Evolutionary conservation across 1,284 basidiomycete species (phyloP).

Genomic region (Neonothopanus nambi): DNA sequence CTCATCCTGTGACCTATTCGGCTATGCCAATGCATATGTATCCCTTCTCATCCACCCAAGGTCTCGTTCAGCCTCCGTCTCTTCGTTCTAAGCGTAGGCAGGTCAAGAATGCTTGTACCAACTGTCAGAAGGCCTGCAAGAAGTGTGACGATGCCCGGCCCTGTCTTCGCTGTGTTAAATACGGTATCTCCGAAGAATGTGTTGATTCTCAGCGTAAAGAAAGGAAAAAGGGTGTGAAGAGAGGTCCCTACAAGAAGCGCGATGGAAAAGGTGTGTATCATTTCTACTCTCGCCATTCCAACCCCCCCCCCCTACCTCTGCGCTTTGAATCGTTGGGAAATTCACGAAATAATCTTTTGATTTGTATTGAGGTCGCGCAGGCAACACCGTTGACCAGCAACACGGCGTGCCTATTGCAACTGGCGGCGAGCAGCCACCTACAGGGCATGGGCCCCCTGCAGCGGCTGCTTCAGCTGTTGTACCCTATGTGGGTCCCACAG

Average conservation of each 20-base stretch:
- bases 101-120: conserved; percentile 89
- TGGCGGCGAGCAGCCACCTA: not conserved
- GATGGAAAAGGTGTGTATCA: conserved; percentile 72
- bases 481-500: conserved; percentile 22
- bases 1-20: conserved; percentile 8
- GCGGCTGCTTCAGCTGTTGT: not conserved
- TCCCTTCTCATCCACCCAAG: conserved; percentile 27
- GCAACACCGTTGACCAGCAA: conserved; percentile 42
- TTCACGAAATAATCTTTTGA: conserved; percentile 21
- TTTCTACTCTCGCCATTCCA: conserved; percentile 15
- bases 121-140: conserved; percentile 89
- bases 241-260: conserved; percentile 92
- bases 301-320: conserved; percentile 19
- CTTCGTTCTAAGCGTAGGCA: conserved; percentile 77
- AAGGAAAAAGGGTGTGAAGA: conserved; percentile 82
- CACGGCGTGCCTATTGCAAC: too few relatives aligned
- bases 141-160: conserved; percentile 88
- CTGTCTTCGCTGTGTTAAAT: conserved; percentile 85
- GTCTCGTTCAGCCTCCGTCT: conserved; percentile 31
- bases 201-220: conserved; percentile 83
- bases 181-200: conserved; percentile 78
- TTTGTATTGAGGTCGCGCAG: conserved; percentile 48
- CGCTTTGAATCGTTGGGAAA: conserved; percentile 20
- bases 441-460: not conserved
- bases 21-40: conserved; percentile 18